Conservation (phyloP, 73 alveolate species). For the Blepharisma japonicum region DNA sequence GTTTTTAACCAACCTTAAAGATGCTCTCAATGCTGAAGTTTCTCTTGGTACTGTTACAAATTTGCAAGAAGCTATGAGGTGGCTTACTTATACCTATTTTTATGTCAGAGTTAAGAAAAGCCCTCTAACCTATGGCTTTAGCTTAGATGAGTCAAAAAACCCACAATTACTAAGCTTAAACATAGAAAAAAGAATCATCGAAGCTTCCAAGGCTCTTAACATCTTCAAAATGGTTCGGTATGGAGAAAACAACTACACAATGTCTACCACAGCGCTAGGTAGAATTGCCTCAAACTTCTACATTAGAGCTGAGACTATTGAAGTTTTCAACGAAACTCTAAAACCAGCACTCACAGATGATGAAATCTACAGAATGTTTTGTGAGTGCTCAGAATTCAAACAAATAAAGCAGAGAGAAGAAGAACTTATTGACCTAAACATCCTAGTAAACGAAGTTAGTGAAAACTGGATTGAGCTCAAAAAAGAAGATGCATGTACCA, state of each 20-base stretch:
- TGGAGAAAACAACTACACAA: constrained; percentile 45
- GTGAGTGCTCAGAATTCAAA: constrained; percentile 87
- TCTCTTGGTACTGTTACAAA: constrained; percentile 74
- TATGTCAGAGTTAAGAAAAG: constrained; percentile 77
- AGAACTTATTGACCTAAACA: constrained; percentile 83
- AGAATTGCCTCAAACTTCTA: constrained; percentile 99
- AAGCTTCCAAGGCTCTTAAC: constrained; percentile 43
- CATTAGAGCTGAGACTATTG: constrained; percentile 89
- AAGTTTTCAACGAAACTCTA: constrained; percentile 76
- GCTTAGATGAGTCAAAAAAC: constrained; percentile 16
- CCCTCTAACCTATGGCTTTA: constrained; percentile 73
- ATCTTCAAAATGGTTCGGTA: constrained; percentile 42
- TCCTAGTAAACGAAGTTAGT: constrained; percentile 51
- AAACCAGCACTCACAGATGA: constrained; percentile 69
- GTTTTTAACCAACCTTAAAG: constrained; percentile 33
- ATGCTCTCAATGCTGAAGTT: constrained; percentile 71
- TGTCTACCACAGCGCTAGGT: constrained; percentile 98
- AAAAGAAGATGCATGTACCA: constrained; percentile 54
- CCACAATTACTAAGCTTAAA: constrained; percentile 46
- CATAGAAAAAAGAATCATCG: constrained; percentile 41
- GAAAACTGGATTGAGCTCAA: constrained; percentile 44
- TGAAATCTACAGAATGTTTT: constrained; percentile 65
- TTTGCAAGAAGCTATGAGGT: constrained; percentile 88
- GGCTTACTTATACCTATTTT: constrained; percentile 94
- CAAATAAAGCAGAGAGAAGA: constrained; percentile 88